Percentiles rank a stretch among this genome's conserved stretches.
These are phyloP conservation scores for Vaccinium darrowii DNA, from an alignment of 148 eudicot genomes.

Conservation along the genomic window DNA sequence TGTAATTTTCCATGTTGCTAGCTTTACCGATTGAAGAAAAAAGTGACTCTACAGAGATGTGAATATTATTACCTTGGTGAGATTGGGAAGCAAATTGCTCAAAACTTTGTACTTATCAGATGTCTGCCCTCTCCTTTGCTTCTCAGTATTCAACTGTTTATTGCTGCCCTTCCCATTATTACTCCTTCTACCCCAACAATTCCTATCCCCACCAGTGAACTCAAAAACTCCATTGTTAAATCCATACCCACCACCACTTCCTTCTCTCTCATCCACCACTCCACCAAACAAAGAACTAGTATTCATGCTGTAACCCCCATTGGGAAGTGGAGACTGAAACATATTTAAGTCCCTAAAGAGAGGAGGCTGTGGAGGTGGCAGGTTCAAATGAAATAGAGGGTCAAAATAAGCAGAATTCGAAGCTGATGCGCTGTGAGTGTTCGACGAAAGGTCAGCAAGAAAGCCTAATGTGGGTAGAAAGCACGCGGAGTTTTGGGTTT, in stretches of 20 bases:
- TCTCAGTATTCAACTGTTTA: slow-evolving; percentile 68
- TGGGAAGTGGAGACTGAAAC: slow-evolving; percentile 49
- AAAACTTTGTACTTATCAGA: slow-evolving; percentile 51
- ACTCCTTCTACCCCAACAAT: slow-evolving; percentile 33
- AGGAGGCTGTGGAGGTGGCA: slow-evolving; percentile 55
- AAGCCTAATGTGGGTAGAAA: slow-evolving; percentile 27
- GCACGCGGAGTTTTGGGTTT: slow-evolving; percentile 7
- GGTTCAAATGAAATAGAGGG: slow-evolving; percentile 56
- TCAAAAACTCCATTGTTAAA: slow-evolving; percentile 45
- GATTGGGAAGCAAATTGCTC: slow-evolving; percentile 58
- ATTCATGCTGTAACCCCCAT: slow-evolving; percentile 30
- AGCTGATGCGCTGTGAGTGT: background rate
- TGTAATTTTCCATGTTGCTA: background rate
- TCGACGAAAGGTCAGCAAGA: slow-evolving; percentile 17
- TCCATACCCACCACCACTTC: slow-evolving; percentile 33
- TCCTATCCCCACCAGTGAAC: slow-evolving; percentile 36
- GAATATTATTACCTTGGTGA: slow-evolving; percentile 56
- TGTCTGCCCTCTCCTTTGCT: slow-evolving; percentile 64
- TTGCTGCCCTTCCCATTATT: slow-evolving; percentile 51
- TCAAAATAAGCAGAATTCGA: slow-evolving; percentile 32
- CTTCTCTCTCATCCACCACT: slow-evolving; percentile 47
- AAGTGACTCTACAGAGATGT: background rate
- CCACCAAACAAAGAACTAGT: slow-evolving; percentile 41
- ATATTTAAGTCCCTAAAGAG: slow-evolving; percentile 40
- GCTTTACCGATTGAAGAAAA: background rate